A percentile compares a stretch with the other conserved stretches of the same genome.
Conservation (phyloP, 768 basidiomycete species). For the Xerocomellus chrysenteron region DNA sequence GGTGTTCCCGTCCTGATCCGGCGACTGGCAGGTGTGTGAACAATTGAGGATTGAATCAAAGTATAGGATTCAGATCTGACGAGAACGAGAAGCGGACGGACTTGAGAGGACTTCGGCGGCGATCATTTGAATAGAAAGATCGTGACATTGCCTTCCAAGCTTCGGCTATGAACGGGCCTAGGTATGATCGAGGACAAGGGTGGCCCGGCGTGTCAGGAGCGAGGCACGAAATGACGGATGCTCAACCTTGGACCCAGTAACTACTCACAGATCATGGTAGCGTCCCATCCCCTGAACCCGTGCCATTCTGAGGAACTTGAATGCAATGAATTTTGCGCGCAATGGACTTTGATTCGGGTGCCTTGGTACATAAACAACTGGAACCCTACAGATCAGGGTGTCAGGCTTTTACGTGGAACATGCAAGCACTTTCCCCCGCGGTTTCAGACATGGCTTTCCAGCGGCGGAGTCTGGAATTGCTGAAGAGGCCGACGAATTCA, state of each 20-base stretch:
- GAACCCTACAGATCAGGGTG: not conserved
- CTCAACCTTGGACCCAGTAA: not conserved
- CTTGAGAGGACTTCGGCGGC: not conserved
- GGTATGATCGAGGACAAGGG: not conserved
- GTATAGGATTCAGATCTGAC: not conserved
- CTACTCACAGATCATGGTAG: not conserved
- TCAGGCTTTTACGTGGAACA: not conserved
- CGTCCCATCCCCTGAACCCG: not conserved
- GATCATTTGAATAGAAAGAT: not conserved
- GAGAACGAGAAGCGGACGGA: not conserved
- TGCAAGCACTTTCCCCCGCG: not conserved
- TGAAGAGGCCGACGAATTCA: not conserved
- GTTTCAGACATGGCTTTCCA: not conserved
- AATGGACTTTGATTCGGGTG: not conserved
- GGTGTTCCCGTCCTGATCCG: not conserved
- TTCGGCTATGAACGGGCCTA: not conserved
- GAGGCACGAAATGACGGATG: slow-evolving; percentile 1
- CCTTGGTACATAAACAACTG: not conserved
- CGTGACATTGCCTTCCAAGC: not conserved
- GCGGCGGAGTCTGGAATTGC: not conserved
- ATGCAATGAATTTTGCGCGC: not conserved
- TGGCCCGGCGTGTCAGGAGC: not conserved
- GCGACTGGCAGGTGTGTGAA: not conserved
- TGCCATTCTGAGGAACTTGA: not conserved
- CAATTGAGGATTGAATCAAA: not conserved